Conservation (phyloP, 331 rosid genomes). For the Pyracantha coccinea region DNA sequence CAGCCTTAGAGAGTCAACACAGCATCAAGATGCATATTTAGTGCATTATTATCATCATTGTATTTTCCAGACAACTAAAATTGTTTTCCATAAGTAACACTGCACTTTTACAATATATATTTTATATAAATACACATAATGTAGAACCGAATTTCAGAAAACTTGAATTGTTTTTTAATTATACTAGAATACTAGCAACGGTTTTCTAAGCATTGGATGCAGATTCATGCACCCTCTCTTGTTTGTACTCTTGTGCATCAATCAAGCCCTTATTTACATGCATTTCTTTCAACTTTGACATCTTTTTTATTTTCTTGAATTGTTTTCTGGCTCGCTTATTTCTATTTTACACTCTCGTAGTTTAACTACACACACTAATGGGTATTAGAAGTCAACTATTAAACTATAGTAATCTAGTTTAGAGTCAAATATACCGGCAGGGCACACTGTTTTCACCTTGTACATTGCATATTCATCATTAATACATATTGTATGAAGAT, state of each 20-base stretch:
- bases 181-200: too few species aligned
- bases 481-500: background rate
- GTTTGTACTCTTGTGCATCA: background rate
- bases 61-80: background rate
- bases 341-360: too few species aligned
- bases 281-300: background rate
- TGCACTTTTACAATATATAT: background rate
- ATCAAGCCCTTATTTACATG: background rate
- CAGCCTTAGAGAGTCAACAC: slow-evolving; percentile 53
- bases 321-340: background rate
- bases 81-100: background rate
- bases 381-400: too few species aligned
- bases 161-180: too few species aligned
- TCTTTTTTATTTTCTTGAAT: too few species aligned
- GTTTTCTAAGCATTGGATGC: background rate
- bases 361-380: too few species aligned
- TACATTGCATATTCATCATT: background rate
- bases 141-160: too few species aligned
- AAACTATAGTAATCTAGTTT: too few species aligned
- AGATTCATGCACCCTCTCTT: background rate
- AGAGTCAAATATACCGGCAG: background rate
- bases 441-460: background rate
- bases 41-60: background rate
- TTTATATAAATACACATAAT: too few species aligned
- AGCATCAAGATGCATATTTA: slow-evolving; percentile 7